These are phyloP conservation scores for Medakamo hakoo DNA, from an alignment of 139 green algal species.

Conservation along the genomic window DNA sequence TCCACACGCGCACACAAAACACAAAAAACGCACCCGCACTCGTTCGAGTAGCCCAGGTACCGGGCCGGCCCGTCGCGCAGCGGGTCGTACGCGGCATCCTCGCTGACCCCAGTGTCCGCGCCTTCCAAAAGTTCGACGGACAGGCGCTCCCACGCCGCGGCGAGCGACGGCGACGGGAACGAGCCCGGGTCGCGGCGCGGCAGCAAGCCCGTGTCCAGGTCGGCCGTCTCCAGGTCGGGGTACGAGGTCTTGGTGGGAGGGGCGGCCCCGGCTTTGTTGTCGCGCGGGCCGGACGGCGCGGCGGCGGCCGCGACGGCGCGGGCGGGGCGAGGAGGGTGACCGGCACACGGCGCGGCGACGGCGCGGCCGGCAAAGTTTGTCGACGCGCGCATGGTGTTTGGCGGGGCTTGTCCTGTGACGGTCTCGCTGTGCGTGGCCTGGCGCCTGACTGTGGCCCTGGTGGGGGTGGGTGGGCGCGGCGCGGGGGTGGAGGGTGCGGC, in stretches of 20 bases:
- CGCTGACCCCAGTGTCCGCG: background rate
- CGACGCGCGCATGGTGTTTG: too few species aligned
- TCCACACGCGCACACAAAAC: background rate
- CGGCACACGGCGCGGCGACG: too few species aligned
- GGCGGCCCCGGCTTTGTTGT: background rate
- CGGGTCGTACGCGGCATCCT: slow-evolving; percentile 29
- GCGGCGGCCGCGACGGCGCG: too few species aligned
- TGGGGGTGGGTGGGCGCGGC: too few species aligned
- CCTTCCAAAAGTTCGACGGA: background rate
- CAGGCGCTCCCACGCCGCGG: background rate
- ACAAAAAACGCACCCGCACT: slow-evolving; percentile 26
- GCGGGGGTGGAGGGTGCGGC: too few species aligned
- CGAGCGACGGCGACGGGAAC: background rate
- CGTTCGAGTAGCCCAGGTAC: slow-evolving; percentile 63
- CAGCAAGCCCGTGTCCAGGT: background rate
- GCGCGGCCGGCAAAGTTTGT: too few species aligned
- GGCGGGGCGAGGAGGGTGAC: too few species aligned
- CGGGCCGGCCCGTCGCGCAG: slow-evolving; percentile 45
- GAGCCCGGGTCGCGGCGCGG: background rate
- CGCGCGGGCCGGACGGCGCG: too few species aligned
- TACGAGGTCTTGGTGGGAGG: background rate
- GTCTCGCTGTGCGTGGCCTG: too few species aligned
- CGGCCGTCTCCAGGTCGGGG: too few species aligned
- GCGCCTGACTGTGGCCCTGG: too few species aligned
- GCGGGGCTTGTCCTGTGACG: too few species aligned